Conservation (phyloP, 495 filamentous ascomycete species). For the Mytilinidion resinicola region DNA sequence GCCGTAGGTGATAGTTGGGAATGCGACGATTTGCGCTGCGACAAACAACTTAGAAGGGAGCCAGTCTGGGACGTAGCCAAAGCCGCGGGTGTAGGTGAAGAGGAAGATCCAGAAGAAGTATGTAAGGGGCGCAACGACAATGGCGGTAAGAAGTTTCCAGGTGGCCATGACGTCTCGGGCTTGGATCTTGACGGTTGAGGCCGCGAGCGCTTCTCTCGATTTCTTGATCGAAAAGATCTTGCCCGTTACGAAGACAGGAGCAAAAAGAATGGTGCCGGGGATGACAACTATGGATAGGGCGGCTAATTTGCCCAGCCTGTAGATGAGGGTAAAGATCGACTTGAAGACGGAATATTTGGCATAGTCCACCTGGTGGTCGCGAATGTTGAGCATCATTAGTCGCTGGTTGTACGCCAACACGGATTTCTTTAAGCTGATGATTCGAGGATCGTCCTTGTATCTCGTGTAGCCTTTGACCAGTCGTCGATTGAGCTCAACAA, state of each 20-base stretch:
- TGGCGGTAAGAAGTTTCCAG: slow-evolving; percentile 91
- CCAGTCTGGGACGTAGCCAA: slow-evolving; percentile 71
- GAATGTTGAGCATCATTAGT: slow-evolving; percentile 75
- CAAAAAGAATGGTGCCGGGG: slow-evolving; percentile 81
- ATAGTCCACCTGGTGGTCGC: slow-evolving; percentile 94
- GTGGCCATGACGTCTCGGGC: slow-evolving; percentile 95
- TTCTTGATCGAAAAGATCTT: slow-evolving; percentile 90
- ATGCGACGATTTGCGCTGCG: slow-evolving; percentile 63
- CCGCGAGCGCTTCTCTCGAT: slow-evolving; percentile 81
- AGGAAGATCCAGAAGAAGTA: slow-evolving; percentile 73
- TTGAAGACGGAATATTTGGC: slow-evolving; percentile 71
- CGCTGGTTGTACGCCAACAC: slow-evolving; percentile 85
- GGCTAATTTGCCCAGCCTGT: slow-evolving; percentile 68
- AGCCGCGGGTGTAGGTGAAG: slow-evolving; percentile 71
- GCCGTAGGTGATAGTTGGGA: slow-evolving; percentile 85
- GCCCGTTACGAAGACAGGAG: slow-evolving; percentile 81
- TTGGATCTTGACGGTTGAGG: slow-evolving; percentile 88
- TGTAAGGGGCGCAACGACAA: slow-evolving; percentile 79
- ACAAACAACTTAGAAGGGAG: slow-evolving; percentile 75
- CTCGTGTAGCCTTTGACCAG: slow-evolving; percentile 86
- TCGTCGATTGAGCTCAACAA: slow-evolving; percentile 92
- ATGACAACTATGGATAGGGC: slow-evolving; percentile 74
- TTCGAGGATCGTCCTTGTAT: slow-evolving; percentile 86
- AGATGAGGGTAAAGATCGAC: slow-evolving; percentile 71
- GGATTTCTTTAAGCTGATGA: slow-evolving; percentile 68